Conservation (phyloP, 495 filamentous ascomycete species). For the Alectoria sarmentosa region DNA sequence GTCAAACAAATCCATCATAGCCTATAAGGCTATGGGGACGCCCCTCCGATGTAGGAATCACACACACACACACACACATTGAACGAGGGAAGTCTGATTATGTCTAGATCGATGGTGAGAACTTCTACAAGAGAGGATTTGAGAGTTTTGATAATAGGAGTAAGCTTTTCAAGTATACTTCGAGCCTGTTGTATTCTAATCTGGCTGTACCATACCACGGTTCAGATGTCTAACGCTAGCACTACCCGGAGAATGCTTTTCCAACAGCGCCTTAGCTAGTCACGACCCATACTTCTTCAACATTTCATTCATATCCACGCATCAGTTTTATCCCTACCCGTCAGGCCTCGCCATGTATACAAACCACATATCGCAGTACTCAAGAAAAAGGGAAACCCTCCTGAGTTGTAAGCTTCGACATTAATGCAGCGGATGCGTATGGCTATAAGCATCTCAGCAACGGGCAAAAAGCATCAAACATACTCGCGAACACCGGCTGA, state of each 20-base stretch:
- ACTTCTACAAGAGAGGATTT: not conserved
- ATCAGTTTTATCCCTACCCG: not conserved
- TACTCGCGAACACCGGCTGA: not conserved
- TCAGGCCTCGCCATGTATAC: not conserved
- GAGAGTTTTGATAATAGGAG: no score
- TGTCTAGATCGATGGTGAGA: not conserved
- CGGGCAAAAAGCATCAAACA: not conserved
- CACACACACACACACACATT: not conserved
- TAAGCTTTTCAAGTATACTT: no score
- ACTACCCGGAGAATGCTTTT: not conserved
- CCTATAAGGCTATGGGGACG: not conserved
- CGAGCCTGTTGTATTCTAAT: no score
- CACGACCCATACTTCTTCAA: no score
- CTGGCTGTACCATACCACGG: no score
- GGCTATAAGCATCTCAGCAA: not conserved
- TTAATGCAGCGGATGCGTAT: no score
- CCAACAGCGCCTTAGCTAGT: not conserved
- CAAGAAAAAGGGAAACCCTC: no score
- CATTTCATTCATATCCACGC: no score
- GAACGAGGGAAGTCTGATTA: not conserved
- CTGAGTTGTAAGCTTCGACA: no score
- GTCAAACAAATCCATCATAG: not conserved
- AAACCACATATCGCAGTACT: no score
- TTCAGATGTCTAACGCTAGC: not conserved
- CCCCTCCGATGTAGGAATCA: slow-evolving; percentile 1